Evolutionary conservation across 169 alveolate genomes (phyloP), one percentile per base, ranked within the genome.

Genomic region (Cryptosporidium canis): DNA sequence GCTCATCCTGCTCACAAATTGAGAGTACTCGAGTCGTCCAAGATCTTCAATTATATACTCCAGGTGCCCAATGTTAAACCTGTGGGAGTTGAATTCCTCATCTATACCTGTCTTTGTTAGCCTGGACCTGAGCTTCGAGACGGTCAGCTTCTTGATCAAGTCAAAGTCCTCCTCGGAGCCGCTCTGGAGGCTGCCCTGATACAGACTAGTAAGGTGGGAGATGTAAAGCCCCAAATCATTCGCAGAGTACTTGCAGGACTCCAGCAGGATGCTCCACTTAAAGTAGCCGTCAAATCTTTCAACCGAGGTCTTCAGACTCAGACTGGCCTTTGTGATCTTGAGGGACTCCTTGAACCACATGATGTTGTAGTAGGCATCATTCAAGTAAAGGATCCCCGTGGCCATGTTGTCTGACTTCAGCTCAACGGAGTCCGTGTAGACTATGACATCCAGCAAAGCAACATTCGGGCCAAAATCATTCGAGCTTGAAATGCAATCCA

Each of bases 221-320:
- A 67, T 44, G 33, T 27, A 67, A 12, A 67, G 21, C 24, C 83
- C 83, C 18, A 67, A 51, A 16, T 67, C 83, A 21, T 67, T 67
- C 16, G 83, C 83, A 33, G 83, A 45, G 18, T 43, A 21, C n/a
- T 67, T 65, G 39, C 63, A 45, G 14, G 83, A 67, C 24, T 67
- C 83, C 11, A 67, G 63, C 33, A 12, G 39, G 29, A 67, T 44
- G 39, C 83, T 67, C 83, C 83, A 67, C n/a, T 47, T 67, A 43
- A 44, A 47, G 33, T 67, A 67, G 33, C 83, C 45, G 14, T 67
- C 63, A 67, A 67, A 51, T 6, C 7, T 35, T 29, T 67, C 31
- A 14, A 67, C 27, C 0, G 66, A 67, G 5, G 83, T 67, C 31
- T 67, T 67, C 18, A 67, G 24, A 29, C 66, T 45, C 41, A 67